These are phyloP conservation scores for Aspergillus ostianus DNA, from an alignment of 495 filamentous ascomycete species.

Conservation along the genomic window DNA sequence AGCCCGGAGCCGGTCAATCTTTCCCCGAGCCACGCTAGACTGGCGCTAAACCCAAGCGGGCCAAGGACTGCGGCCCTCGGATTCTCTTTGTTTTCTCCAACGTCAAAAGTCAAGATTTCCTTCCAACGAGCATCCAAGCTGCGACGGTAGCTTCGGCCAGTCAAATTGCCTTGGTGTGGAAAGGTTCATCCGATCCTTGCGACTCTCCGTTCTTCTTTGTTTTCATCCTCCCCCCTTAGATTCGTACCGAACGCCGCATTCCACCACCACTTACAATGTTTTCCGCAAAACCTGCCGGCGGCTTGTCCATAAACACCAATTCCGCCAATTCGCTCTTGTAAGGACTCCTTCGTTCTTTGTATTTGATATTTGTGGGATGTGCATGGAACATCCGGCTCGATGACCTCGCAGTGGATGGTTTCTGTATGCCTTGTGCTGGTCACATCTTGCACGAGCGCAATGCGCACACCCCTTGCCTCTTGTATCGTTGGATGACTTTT, in stretches of 20 bases:
- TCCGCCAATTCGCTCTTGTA: constrained; percentile 71
- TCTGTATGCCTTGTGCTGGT: not conserved
- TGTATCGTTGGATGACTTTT: not conserved
- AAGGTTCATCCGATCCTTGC: not conserved
- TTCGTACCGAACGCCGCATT: not conserved
- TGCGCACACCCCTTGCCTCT: not conserved
- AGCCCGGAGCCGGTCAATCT: constrained; percentile 13
- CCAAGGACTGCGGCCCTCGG: no score
- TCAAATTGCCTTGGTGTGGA: not conserved
- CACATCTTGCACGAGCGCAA: not conserved
- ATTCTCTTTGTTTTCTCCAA: constrained; percentile 13
- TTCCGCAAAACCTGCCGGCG: constrained; percentile 62
- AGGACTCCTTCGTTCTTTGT: constrained; percentile 24
- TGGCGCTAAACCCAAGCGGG: not conserved
- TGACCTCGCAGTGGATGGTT: not conserved
- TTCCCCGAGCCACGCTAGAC: constrained; percentile 14
- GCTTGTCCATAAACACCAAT: constrained; percentile 76
- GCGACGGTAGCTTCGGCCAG: constrained; percentile 3
- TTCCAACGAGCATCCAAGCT: no score
- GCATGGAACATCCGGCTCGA: not conserved
- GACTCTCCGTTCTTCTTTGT: not conserved
- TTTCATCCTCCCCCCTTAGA: not conserved
- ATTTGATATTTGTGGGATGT: not conserved
- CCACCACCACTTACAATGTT: constrained; percentile 36
- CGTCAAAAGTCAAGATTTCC: no score